Evolutionary conservation across 176 grass and related monocot species (phyloP).

Genomic region (Hsuehochloa calcarea): DNA sequence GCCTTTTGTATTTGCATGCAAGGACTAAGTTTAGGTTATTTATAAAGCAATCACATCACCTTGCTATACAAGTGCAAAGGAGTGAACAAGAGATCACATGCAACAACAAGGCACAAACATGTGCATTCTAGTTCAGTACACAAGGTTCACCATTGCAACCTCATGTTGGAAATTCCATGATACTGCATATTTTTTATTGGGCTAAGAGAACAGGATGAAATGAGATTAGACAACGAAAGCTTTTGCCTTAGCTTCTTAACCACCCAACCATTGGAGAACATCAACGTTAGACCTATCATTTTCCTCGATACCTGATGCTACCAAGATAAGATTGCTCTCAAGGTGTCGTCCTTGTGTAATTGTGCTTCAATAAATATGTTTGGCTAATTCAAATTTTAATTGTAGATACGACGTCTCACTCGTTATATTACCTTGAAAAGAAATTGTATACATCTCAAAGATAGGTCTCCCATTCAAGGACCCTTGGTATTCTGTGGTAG

Average conservation of each 20-base stretch:
- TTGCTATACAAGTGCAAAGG: background rate
- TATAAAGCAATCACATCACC: background rate
- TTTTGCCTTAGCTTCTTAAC: conserved; percentile 24
- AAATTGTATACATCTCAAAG: background rate
- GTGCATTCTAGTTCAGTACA: background rate
- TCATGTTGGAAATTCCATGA: background rate
- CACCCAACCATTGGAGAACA: background rate
- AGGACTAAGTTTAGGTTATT: background rate
- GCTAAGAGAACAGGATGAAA: background rate
- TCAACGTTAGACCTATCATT: background rate
- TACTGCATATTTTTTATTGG: background rate
- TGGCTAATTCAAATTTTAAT: background rate
- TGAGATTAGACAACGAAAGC: background rate
- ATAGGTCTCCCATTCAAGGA: background rate
- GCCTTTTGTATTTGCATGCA: background rate
- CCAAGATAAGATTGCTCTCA: background rate
- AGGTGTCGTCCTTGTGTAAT: background rate
- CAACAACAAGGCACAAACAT: background rate
- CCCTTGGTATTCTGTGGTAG: background rate
- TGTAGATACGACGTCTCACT: background rate
- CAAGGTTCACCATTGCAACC: conserved; percentile 9
- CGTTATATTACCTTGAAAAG: background rate
- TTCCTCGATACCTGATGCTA: background rate
- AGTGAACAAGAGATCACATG: background rate
- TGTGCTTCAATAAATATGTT: conserved; percentile 10